These are phyloP conservation scores for Saccharomyces hybrid DNA, from an alignment of 1,139 yeast genomes.

Conservation along the genomic window DNA sequence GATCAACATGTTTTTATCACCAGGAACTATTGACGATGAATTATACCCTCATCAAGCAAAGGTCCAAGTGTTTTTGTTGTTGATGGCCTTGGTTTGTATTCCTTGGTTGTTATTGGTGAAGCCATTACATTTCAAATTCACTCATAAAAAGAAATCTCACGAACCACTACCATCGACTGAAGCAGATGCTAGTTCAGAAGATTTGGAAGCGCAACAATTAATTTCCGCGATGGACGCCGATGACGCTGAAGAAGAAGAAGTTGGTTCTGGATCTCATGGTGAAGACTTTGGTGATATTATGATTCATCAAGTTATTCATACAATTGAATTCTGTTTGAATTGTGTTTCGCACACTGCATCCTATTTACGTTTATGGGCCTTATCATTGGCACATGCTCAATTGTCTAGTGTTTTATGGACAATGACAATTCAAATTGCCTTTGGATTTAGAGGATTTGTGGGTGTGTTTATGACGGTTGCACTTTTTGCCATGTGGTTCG, in stretches of 20 bases:
- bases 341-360: slow-evolving; percentile 98
- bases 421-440: slow-evolving; percentile 85
- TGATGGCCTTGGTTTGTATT: slow-evolving; percentile 79
- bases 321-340: slow-evolving; percentile 94
- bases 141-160: slow-evolving; percentile 29
- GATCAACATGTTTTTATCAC: slow-evolving; percentile 90
- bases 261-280: slow-evolving; percentile 41
- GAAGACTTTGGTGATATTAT: slow-evolving; percentile 85
- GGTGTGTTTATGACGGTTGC: slow-evolving; percentile 71
- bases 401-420: slow-evolving; percentile 90
- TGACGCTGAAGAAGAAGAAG: slow-evolving; percentile 35
- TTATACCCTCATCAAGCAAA: slow-evolving; percentile 77
- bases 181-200: slow-evolving; percentile 23
- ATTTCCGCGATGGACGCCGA: slow-evolving; percentile 9
- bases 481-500: slow-evolving; percentile 91
- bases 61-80: slow-evolving; percentile 65
- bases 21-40: slow-evolving; percentile 79
- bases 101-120: slow-evolving; percentile 89
- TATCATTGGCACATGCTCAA: slow-evolving; percentile 95
- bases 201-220: slow-evolving; percentile 20
- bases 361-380: slow-evolving; percentile 91
- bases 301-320: slow-evolving; percentile 96
- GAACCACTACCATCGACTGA: slow-evolving; percentile 22
- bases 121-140: slow-evolving; percentile 63
- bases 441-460: slow-evolving; percentile 55